Evolutionary conservation across 2,329 filamentous ascomycete genomes (phyloP).

Genomic region (Alternaria sp.): DNA sequence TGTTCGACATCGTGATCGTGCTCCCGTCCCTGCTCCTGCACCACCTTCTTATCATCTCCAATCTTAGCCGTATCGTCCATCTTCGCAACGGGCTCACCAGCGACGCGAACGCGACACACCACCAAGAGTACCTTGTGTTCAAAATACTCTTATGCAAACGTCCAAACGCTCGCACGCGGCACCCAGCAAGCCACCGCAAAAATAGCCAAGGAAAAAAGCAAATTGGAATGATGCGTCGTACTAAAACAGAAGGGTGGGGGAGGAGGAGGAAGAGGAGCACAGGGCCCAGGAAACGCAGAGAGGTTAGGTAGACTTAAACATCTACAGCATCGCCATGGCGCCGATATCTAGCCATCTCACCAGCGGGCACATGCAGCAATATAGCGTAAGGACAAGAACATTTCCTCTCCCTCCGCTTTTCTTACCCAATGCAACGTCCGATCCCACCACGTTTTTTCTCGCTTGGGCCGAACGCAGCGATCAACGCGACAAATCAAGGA

Average conservation of each 20-base stretch:
- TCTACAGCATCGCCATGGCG: not conserved
- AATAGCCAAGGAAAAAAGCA: too few species aligned
- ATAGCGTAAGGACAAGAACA: too few species aligned
- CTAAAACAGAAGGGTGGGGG: not conserved
- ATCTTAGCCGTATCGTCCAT: conserved; percentile 9
- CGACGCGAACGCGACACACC: not conserved
- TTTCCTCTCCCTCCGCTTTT: too few species aligned
- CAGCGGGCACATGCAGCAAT: too few species aligned
- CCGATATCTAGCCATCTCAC: not conserved
- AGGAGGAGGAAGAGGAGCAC: not conserved
- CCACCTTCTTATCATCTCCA: conserved; percentile 2
- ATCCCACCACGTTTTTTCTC: conserved; percentile 3
- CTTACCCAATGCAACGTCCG: conserved; percentile 9
- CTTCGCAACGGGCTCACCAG: not conserved
- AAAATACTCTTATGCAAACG: too few species aligned
- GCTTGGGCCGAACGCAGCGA: not conserved
- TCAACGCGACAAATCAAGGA: conserved; percentile 4
- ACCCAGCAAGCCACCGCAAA: not conserved
- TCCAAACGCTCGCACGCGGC: conserved; percentile 2
- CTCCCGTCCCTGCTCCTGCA: conserved; percentile 18
- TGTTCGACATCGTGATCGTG: conserved; percentile 15
- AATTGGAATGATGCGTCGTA: not conserved
- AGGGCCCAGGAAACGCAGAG: too few species aligned
- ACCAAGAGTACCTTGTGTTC: too few species aligned
- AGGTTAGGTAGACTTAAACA: not conserved